Conservation (phyloP, 306 rosid species). For the Abrus precatorius region DNA sequence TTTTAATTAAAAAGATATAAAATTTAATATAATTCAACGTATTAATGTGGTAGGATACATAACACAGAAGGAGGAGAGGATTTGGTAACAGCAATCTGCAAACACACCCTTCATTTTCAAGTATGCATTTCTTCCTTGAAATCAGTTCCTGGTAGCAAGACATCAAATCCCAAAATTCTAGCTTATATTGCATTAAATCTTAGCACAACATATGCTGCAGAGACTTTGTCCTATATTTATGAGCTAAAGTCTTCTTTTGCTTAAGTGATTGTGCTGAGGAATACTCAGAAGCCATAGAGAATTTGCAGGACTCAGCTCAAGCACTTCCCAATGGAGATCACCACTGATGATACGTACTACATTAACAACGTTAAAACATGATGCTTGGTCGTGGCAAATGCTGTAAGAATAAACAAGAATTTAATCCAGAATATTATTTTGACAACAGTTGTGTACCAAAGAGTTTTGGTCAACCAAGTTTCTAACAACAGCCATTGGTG, state of each 20-base stretch:
- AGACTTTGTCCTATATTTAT: conserved; percentile 35
- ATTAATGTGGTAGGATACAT: conserved; percentile 22
- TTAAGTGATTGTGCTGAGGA: conserved; percentile 48
- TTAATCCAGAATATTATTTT: conserved; percentile 2
- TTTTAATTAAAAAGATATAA: too few species aligned
- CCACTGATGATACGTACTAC: not conserved
- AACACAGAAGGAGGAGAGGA: conserved; percentile 36
- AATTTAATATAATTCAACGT: too few species aligned
- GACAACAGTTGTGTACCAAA: conserved; percentile 7
- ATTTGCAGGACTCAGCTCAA: conserved; percentile 39
- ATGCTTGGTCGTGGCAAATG: not conserved
- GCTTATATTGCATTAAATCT: conserved; percentile 50
- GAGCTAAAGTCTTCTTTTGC: conserved; percentile 43
- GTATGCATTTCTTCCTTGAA: conserved; percentile 47
- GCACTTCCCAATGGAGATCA: conserved; percentile 46
- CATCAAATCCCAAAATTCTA: conserved; percentile 43
- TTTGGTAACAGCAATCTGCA: conserved; percentile 47
- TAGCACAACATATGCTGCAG: conserved; percentile 36
- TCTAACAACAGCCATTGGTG: conserved; percentile 40
- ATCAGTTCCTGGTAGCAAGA: conserved; percentile 47
- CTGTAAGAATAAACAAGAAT: not conserved
- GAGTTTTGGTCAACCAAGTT: conserved; percentile 38
- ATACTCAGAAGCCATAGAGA: conserved; percentile 49
- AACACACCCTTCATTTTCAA: conserved; percentile 52
- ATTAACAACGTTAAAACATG: not conserved